These are phyloP conservation scores for Conticribra weissflogii DNA, from an alignment of 108 stramenopile genomes.

Conservation along the genomic window DNA sequence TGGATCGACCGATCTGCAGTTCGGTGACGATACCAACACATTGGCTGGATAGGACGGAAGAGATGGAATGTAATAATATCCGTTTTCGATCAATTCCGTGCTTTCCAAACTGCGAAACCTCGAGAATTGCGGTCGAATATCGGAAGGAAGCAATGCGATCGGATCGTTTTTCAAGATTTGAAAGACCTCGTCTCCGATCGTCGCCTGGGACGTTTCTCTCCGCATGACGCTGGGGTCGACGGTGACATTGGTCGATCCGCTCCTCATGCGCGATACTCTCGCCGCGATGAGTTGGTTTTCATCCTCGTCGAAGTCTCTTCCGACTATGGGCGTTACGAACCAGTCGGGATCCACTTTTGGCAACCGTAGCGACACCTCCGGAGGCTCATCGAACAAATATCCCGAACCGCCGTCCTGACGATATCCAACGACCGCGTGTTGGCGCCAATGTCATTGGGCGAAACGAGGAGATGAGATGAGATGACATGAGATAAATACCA, in stretches of 20 bases:
- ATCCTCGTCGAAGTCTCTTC: slow-evolving; percentile 34
- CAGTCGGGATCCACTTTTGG: slow-evolving; percentile 78
- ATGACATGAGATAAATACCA: background rate
- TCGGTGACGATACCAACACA: slow-evolving; percentile 40
- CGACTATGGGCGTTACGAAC: slow-evolving; percentile 55
- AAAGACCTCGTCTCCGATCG: slow-evolving; percentile 36
- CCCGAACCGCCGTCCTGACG: slow-evolving; percentile 71
- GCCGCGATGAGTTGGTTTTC: slow-evolving; percentile 43
- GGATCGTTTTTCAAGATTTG: slow-evolving; percentile 58
- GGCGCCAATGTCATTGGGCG: no score
- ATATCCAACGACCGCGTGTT: no score
- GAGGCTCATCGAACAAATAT: slow-evolving; percentile 67
- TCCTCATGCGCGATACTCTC: slow-evolving; percentile 48
- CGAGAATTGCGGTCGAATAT: slow-evolving; percentile 58
- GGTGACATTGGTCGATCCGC: slow-evolving; percentile 12
- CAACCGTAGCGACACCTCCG: slow-evolving; percentile 53
- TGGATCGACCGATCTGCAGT: slow-evolving; percentile 78
- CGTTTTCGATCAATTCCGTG: slow-evolving; percentile 24
- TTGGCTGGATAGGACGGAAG: slow-evolving; percentile 48
- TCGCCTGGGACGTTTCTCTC: slow-evolving; percentile 2
- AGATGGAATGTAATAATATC: slow-evolving; percentile 58
- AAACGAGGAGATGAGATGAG: no score
- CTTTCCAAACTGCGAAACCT: slow-evolving; percentile 19
- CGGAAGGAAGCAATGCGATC: slow-evolving; percentile 62
- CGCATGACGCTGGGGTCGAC: slow-evolving; percentile 28